Base-by-base conservation (phyloP, 2,329 filamentous ascomycete genomes). In the Aspergillus neoniger region DNA sequence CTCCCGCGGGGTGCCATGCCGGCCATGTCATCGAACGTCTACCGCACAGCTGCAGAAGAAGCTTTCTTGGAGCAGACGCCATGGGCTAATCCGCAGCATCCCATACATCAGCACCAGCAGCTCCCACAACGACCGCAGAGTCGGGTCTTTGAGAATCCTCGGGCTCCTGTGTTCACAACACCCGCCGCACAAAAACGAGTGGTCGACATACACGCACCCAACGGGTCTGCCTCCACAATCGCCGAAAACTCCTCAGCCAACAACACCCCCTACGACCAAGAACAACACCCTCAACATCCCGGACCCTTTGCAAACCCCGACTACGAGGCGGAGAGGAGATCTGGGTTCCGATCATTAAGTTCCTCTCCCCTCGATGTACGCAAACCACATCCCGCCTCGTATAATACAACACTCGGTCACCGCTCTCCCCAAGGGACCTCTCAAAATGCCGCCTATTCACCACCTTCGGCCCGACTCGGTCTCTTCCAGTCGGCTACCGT, bases 11-110 rank as follows among this genome's bases (percentile, higher is more conserved):
- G 67, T 17, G 62, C 69, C 36, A 65, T 74, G 65, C 69, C 73
- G n/a, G 67, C 70, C 28, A 73, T 76, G 67, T 69, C 74, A 47
- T 73, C 71, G n/a, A 69, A 69, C 28, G 60, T 66, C 25, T 69
- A 72, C 64, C 73, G 72, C 43, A 69, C 85, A 25, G 79, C 89
- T 41, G 91, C 91, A 23, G 91, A 91, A 69, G 91, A 96, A 74
- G 90, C 94, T 65, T 96, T 95, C 68, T 84, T 96, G 58, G 91
- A 96, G 70, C 89, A 94, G 67, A 96, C 91, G 5, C 90, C 92
- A 1, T 97, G 93, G 93, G 92, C 92, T 38, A 96, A 96, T 72
- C 91, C 92, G 17, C 91, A 94, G 67, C 89, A 92, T 72, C 88
- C 89, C 6, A 84, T 87, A 9, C 88, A 91, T 71, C 83, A 85